Percentiles rank a stretch among this genome's conserved stretches.
Conservation (phyloP, 768 basidiomycete genomes). For the Suillus luteus region DNA sequence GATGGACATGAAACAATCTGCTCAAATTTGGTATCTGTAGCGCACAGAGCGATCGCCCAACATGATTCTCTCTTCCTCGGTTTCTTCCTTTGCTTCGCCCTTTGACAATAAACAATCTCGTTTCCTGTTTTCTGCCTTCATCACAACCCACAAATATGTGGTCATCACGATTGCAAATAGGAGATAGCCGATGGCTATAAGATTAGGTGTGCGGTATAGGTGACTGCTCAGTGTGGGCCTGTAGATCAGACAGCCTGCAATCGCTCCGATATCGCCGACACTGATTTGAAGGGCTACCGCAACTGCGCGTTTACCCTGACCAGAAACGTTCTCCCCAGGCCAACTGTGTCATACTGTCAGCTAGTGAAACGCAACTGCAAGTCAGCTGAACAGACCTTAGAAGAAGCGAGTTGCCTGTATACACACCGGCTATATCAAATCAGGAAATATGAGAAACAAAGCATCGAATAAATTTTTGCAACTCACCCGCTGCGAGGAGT, state of each 20-base stretch:
- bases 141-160: conserved; percentile 47
- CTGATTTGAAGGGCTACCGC: conserved; percentile 66
- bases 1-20: not conserved
- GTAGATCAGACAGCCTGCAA: conserved; percentile 58
- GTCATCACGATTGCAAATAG: conserved; percentile 47
- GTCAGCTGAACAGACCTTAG: conserved; percentile 42
- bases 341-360: conserved; percentile 38
- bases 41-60: conserved; percentile 33
- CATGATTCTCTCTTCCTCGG: conserved; percentile 25
- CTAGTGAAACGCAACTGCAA: not conserved
- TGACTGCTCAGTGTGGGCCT: conserved; percentile 48
- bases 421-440: conserved; percentile 44
- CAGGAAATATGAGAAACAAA: not conserved
- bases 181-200: conserved; percentile 62
- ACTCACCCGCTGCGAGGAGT: conserved; percentile 46
- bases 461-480: not conserved
- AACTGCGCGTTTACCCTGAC: conserved; percentile 65
- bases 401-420: conserved; percentile 57
- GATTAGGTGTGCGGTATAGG: conserved; percentile 55
- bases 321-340: conserved; percentile 69
- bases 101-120: conserved; percentile 35
- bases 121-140: conserved; percentile 51
- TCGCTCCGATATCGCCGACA: conserved; percentile 61
- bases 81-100: conserved; percentile 20
- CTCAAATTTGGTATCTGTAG: conserved; percentile 33